Base-by-base conservation (phyloP, 768 basidiomycete species). In the Tricholoma terreum region DNA sequence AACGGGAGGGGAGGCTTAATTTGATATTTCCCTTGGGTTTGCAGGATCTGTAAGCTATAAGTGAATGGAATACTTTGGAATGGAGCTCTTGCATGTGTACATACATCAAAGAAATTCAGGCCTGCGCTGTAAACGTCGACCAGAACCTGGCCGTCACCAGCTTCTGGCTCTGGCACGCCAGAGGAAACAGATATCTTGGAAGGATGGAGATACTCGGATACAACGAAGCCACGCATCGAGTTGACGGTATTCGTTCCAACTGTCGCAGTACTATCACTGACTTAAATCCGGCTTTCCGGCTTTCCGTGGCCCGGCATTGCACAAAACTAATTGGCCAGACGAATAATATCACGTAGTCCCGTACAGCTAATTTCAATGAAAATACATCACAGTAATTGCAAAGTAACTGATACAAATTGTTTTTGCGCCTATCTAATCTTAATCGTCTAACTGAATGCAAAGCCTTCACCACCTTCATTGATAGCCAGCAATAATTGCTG, bases 401-500 rank as follows among this genome's bases (percentile, higher is more conserved):
- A 27, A 27, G 24, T 50, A 54, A 31, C 51, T 57, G 58, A 54
- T 52, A 51, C 49, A 56, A 45, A 52, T 59, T 14, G 36, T 27
- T 55, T 53, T 19, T 42, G 42, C 42, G 45, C 36, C 48, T 48
- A 45, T 9, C 9, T 49, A 15, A 11, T 45, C 17, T n/a, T 17
- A 6, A 48, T 24, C 36, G 27, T 58, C 66, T 71, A 79, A 62
- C 78, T 79, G 71, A 95, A 95, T 52, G 92, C 96, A 71, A 98
- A 98, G 43, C 93, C 93, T 76, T 95, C 93, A 19, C 92, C 92
- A 51, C 94, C 95, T 72, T 98, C 97, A 65, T 90, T 94, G 67
- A 98, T 96, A 34, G 96, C 93, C 61, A 96, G 79, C 54, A 95
- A 73, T 35, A 99, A 72, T 70, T 92, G 92, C 61, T 91, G 90